Evolutionary conservation across 2,329 filamentous ascomycete species (phyloP), one percentile per base, ranked within the genome.

Genomic region (Graphilbum fragrans): DNA sequence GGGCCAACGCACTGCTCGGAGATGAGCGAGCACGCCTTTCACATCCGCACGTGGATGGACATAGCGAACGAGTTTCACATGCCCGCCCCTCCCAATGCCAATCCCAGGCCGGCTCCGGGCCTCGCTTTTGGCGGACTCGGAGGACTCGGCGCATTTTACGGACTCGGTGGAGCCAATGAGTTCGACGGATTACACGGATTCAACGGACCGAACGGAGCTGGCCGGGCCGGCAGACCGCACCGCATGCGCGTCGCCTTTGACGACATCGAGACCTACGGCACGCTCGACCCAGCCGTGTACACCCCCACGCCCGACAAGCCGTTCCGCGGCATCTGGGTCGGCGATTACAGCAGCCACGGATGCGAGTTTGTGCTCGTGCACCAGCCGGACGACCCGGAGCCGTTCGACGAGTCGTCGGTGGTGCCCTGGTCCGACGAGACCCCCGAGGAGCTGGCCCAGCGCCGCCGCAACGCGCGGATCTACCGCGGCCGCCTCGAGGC

Each of bases 251-350:
- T 37, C 17, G 25, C 21, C 2, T 34, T 40, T 14, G 71, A 77
- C 50, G 65, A 71, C 42, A 51, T 77, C 33, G 59, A 77, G 51
- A 86, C 82, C 0, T 81, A 73, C 47, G 66, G 75, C 8, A 93
- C 87, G 0, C 65, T 96, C 2, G 77, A 86, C 35, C 74, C 78
- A 3, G 64, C 63, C 3, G 60, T 82, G n/a, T 95, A 94, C 56
- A 92, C 78, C 0, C 86, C 90, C 0, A 94, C 87, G 0, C 57
- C 64, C 10, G 69, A 79, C 41, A 90, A 87, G 55, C 88, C 87
- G 0, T 95, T 80, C 66, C 78, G 86, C 47, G 90, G 90, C 0
- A 86, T 98, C 23, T 96, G 86, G 83, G 82, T 87, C 16, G 88
- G 88, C 1, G 88, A 95, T 56, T 95, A 94, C 53, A 82, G 78